A percentile compares a stretch with the other conserved stretches of the same genome.
phyloP scores from a whole-genome alignment of 345 rosid species.

The Hirschfeldia incana region DNA sequence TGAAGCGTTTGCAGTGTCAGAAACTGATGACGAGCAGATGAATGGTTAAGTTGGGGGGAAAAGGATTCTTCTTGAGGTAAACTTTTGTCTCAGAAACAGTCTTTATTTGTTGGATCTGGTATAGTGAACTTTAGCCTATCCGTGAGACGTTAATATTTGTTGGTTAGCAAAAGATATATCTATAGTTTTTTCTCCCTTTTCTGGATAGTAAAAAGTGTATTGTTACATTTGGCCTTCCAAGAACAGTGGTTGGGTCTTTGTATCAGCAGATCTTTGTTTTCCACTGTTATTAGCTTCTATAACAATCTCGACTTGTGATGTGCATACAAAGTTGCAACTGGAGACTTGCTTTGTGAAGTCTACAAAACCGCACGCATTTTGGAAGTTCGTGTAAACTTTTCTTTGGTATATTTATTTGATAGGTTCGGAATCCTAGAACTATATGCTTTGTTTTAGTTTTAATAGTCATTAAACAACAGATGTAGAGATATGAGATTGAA shows the following conservation, averaged over 20 bases:
- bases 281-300: not conserved
- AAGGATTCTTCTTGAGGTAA: slow-evolving; percentile 51
- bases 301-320: slow-evolving; percentile 13
- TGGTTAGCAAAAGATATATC: slow-evolving; percentile 30
- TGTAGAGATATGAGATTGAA: not conserved
- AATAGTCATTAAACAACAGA: not conserved
- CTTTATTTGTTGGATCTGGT: slow-evolving; percentile 19
- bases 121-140: slow-evolving; percentile 26
- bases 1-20: not conserved
- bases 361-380: slow-evolving; percentile 14
- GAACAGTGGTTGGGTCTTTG: slow-evolving; percentile 33
- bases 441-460: not conserved
- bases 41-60: slow-evolving; percentile 4
- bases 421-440: not conserved
- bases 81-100: slow-evolving; percentile 26
- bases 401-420: not conserved
- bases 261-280: slow-evolving; percentile 13
- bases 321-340: slow-evolving; percentile 16
- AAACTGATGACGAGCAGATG: slow-evolving; percentile 22
- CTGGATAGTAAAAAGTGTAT: slow-evolving; percentile 19
- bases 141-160: slow-evolving; percentile 40
- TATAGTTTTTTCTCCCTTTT: not conserved
- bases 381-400: not conserved
- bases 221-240: slow-evolving; percentile 33
- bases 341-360: slow-evolving; percentile 7